Conservation (phyloP, 2,329 filamentous ascomycete genomes). For the Diplocarpon mali region DNA sequence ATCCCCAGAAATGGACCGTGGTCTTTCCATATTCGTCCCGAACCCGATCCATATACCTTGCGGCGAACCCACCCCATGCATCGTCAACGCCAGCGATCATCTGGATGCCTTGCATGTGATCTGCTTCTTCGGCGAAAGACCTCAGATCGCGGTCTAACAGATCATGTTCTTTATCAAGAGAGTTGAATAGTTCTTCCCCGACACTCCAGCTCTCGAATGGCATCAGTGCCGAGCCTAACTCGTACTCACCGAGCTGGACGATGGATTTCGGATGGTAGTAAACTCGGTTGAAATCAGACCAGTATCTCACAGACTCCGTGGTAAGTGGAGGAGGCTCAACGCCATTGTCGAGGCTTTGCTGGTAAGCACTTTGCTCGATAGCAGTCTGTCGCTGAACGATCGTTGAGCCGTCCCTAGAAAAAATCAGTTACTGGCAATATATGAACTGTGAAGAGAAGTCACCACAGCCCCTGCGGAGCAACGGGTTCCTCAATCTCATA, state of each 20-base stretch:
- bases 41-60: conserved; percentile 63
- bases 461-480: conserved; percentile 30
- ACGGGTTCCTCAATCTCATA: conserved; percentile 41
- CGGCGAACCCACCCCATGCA: conserved; percentile 70
- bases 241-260: conserved; percentile 78
- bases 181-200: conserved; percentile 65
- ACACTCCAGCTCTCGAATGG: conserved; percentile 69
- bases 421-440: conserved; percentile 1
- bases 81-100: conserved; percentile 62
- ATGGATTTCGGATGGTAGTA: conserved; percentile 86
- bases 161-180: conserved; percentile 70
- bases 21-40: conserved; percentile 87
- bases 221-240: conserved; percentile 66
- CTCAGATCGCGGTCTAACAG: conserved; percentile 83
- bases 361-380: conserved; percentile 65
- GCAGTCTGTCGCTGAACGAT: conserved; percentile 56
- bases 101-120: conserved; percentile 83
- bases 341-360: conserved; percentile 67
- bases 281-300: conserved; percentile 91
- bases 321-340: conserved; percentile 51
- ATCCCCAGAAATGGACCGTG: conserved; percentile 76
- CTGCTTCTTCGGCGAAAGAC: conserved; percentile 84
- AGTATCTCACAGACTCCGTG: conserved; percentile 71
- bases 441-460: conserved; percentile 8
- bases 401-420: conserved; percentile 51